A percentile compares a stretch with the other conserved stretches of the same genome.
Evolutionary conservation across 352 stramenopile species (phyloP).

Genomic region (Phytophthora sp.): DNA sequence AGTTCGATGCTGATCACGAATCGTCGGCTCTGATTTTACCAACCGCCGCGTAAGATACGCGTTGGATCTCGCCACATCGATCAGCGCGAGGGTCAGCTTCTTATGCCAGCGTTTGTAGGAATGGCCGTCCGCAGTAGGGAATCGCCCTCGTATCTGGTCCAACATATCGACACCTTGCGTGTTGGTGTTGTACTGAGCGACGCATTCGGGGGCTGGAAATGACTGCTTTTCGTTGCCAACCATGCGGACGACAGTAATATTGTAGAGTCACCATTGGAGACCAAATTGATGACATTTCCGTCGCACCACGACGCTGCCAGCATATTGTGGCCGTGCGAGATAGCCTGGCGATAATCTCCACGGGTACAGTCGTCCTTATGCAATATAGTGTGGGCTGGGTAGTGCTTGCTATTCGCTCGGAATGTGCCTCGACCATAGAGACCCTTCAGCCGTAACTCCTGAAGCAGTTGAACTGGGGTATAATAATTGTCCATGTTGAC

Average conservation of each 20-base stretch:
- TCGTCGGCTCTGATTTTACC: too few species aligned
- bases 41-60: not conserved
- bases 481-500: too few species aligned
- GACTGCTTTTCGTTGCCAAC: not conserved
- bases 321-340: too few species aligned
- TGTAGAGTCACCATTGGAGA: not conserved
- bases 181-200: too few species aligned
- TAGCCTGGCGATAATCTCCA: constrained; percentile 4
- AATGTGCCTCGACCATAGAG: not conserved
- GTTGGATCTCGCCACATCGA: not conserved
- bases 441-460: not conserved
- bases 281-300: too few species aligned
- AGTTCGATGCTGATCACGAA: too few species aligned
- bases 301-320: too few species aligned
- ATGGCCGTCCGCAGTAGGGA: too few species aligned
- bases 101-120: too few species aligned
- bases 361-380: constrained; percentile 2
- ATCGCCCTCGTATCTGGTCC: too few species aligned
- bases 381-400: not conserved
- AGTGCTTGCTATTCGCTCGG: not conserved
- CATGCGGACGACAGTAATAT: not conserved
- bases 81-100: not conserved
- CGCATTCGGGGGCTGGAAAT: not conserved
- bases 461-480: too few species aligned
- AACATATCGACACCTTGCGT: too few species aligned